Conservation (phyloP, 2,329 filamentous ascomycete species). For the Fusarium illudens region DNA sequence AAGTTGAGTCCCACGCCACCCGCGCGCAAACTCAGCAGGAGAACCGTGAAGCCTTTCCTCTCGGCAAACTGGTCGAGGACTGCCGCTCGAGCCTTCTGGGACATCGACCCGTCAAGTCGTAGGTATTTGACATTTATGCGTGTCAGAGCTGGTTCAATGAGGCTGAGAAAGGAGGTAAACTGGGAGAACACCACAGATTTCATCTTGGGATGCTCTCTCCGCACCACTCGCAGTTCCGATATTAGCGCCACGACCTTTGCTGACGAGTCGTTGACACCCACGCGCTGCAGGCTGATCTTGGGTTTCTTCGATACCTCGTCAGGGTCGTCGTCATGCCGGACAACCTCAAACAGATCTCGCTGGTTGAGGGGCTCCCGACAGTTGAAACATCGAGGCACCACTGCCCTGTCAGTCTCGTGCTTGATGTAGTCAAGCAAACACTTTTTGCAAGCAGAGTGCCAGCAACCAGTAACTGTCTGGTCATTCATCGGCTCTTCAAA, state of each 20-base stretch:
- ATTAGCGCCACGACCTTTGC: conserved; percentile 88
- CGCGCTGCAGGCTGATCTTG: conserved; percentile 67
- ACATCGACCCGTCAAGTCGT: conserved; percentile 91
- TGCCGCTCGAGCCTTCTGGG: conserved; percentile 82
- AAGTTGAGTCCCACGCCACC: conserved; percentile 95
- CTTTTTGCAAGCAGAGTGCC: conserved; percentile 96
- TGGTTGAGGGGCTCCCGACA: conserved; percentile 85
- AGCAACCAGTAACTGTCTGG: conserved; percentile 93
- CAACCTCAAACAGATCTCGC: conserved; percentile 90
- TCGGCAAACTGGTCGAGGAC: conserved; percentile 78
- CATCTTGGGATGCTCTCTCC: conserved; percentile 70
- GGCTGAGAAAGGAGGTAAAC: conserved; percentile 93
- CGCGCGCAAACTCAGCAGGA: conserved; percentile 85
- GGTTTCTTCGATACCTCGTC: conserved; percentile 55
- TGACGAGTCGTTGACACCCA: conserved; percentile 74
- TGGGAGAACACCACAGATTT: conserved; percentile 97
- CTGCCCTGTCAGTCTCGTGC: conserved; percentile 80
- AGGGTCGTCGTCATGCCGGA: conserved; percentile 75
- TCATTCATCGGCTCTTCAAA: conserved; percentile 95
- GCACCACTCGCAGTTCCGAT: conserved; percentile 74
- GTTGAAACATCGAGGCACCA: conserved; percentile 85
- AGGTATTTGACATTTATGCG: conserved; percentile 78
- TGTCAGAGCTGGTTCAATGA: conserved; percentile 83
- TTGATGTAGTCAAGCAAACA: conserved; percentile 91
- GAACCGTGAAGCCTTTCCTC: conserved; percentile 68